phyloP scores from a whole-genome alignment of 164 flowering plant species.

The Kalanchoe fedtschenkoi region DNA sequence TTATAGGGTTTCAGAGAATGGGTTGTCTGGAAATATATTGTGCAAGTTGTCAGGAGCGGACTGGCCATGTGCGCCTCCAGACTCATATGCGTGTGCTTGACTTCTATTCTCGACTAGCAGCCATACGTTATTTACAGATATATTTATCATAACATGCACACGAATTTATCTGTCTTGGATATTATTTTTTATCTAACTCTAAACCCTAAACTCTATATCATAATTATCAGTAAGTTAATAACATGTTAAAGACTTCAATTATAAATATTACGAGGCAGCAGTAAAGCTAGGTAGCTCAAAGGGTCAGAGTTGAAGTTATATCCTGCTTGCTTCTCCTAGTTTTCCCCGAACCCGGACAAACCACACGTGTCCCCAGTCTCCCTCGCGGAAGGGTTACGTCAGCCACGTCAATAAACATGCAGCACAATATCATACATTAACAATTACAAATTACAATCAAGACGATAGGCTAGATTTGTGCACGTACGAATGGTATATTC shows the following conservation, averaged over 20 bases:
- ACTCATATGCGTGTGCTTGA: slow-evolving; percentile 1
- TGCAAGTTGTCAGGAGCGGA: slow-evolving; percentile 1
- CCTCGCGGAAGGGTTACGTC: background rate
- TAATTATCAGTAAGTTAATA: background rate
- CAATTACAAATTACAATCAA: background rate
- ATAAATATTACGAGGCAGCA: background rate
- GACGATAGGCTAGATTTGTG: background rate
- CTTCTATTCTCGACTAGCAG: background rate
- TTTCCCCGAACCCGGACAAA: background rate
- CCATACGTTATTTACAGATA: background rate
- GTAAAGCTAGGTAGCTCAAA: background rate
- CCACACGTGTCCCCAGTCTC: slow-evolving; percentile 3
- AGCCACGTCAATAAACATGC: background rate
- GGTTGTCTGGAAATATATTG: background rate
- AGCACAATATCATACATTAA: background rate
- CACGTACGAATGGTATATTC: slow-evolving; percentile 1
- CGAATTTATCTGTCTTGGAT: no score
- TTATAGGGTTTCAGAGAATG: background rate
- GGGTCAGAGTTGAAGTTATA: background rate
- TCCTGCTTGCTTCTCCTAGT: background rate
- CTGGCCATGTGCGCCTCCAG: background rate
- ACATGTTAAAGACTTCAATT: background rate
- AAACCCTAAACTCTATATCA: background rate
- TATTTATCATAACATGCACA: background rate
- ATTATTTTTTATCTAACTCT: background rate